Evolutionary conservation across 495 filamentous ascomycete species (phyloP).

Genomic region (Astrothelium macrocarpum): DNA sequence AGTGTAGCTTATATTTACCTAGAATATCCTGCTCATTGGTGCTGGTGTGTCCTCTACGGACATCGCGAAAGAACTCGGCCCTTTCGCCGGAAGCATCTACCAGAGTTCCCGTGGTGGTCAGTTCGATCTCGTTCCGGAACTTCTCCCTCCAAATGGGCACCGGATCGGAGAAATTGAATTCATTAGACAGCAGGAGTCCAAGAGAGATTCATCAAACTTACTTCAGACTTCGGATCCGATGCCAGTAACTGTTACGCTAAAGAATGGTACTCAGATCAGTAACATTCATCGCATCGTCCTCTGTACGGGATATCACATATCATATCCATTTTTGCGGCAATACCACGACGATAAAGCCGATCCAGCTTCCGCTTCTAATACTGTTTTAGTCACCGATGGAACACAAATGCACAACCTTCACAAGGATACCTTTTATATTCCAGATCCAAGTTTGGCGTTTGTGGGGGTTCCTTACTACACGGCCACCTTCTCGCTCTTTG

Average conservation of each 20-base stretch:
- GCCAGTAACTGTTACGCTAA: slow-evolving; percentile 30
- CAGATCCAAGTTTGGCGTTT: slow-evolving; percentile 52
- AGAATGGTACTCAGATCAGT: slow-evolving; percentile 36
- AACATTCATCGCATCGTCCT: slow-evolving; percentile 48
- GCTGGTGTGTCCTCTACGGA: slow-evolving; percentile 52
- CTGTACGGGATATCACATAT: slow-evolving; percentile 52
- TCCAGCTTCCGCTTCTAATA: slow-evolving; percentile 37
- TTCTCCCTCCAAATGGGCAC: slow-evolving; percentile 40
- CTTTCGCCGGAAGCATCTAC: slow-evolving; percentile 42
- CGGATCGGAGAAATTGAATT: slow-evolving; percentile 44
- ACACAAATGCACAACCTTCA: slow-evolving; percentile 58
- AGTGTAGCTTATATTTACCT: not conserved
- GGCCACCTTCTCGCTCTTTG: slow-evolving; percentile 54
- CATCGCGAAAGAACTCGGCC: slow-evolving; percentile 41
- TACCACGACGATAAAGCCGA: slow-evolving; percentile 2
- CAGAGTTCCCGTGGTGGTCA: slow-evolving; percentile 49
- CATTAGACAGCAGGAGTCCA: slow-evolving; percentile 10
- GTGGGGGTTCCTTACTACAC: slow-evolving; percentile 52
- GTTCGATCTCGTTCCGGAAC: slow-evolving; percentile 43
- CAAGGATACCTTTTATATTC: slow-evolving; percentile 59
- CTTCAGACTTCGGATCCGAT: slow-evolving; percentile 16
- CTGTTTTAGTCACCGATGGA: slow-evolving; percentile 52
- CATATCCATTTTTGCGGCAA: not conserved
- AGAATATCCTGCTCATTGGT: slow-evolving; percentile 52
- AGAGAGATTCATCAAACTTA: not conserved